Base-by-base conservation (phyloP, 2,329 filamentous ascomycete species). In the Lachnellula arida region DNA sequence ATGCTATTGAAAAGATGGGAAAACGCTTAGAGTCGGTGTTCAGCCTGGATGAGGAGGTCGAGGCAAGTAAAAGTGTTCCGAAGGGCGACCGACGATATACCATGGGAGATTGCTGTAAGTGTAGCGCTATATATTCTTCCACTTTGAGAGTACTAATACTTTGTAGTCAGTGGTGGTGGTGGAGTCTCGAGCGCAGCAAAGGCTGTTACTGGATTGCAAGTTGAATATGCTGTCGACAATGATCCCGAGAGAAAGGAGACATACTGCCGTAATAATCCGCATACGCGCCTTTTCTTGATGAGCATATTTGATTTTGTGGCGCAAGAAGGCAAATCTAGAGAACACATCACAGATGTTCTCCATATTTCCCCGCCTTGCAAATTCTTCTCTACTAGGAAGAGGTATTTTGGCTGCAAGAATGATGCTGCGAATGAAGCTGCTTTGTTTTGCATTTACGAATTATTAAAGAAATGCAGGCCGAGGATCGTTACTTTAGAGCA, bases 401-500 rank as follows among this genome's bases (percentile, higher is more conserved):
- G 88, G 0, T 68, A 77, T 0, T 62, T 71, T 0, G 79, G 23
- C 15, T 17, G 81, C 0, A 74, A 74, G 6, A 77, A 84, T 22
- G 86, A 91, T 46, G 86, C 88, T 1, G 76, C 72, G 0, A 94
- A 95, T 62, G 83, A 81, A 0, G 82, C 84, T 1, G 78, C 78
- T 0, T 66, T 85, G 0, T 81, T 79, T 59, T 73, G 77, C 0
- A 82, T 81, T 51, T 72, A 75, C 1, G 70, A 78, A 3, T 69
- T 91, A 0, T 72, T 93, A 0, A 71, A 78, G 5, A 78, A 79
- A 37, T 69, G 79, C 0, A 79, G 77, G 0, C 89, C 91, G 0
- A 78, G 90, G 0, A 67, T 94, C 0, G 80, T 89, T 1, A 95
- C 89, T 0, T 73, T 95, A 0, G 91, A 96, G 64, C 87, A 96